These are phyloP conservation scores for Achaetomium macrosporum DNA, from an alignment of 2,329 filamentous ascomycete genomes.

Conservation along the genomic window DNA sequence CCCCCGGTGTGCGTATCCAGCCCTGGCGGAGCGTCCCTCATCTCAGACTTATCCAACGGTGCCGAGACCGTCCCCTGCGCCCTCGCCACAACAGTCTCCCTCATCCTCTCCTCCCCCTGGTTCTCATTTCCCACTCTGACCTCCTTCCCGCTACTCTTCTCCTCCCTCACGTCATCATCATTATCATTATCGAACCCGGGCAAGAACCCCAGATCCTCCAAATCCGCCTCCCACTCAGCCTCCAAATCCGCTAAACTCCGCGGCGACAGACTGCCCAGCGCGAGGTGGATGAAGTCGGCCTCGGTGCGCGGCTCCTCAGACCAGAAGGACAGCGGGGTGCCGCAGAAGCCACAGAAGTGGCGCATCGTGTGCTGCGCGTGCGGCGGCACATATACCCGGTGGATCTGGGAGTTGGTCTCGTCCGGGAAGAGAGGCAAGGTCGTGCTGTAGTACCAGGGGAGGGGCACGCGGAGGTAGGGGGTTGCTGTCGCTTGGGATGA, in stretches of 20 bases:
- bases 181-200: conserved; percentile 34
- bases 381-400: conserved; percentile 57
- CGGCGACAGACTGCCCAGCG: conserved; percentile 67
- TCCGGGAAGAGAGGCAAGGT: conserved; percentile 73
- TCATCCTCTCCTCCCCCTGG: conserved; percentile 27
- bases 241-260: conserved; percentile 58
- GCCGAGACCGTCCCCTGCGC: conserved; percentile 40
- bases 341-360: conserved; percentile 88
- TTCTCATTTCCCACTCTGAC: conserved; percentile 24
- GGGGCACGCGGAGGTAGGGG: conserved; percentile 75
- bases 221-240: conserved; percentile 35
- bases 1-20: conserved; percentile 77
- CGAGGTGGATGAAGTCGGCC: conserved; percentile 72
- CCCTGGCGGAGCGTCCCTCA: conserved; percentile 67
- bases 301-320: conserved; percentile 65
- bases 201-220: conserved; percentile 72
- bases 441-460: conserved; percentile 71
- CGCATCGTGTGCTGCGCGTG: conserved; percentile 54
- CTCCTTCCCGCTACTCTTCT: conserved; percentile 6
- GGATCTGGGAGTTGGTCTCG: conserved; percentile 64
- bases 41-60: conserved; percentile 39
- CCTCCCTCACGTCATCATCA: conserved; percentile 13
- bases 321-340: conserved; percentile 80
- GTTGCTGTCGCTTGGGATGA: conserved; percentile 58
- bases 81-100: not conserved